Base-by-base conservation (phyloP, 495 filamentous ascomycete genomes). In the Talaromyces stipitatus region DNA sequence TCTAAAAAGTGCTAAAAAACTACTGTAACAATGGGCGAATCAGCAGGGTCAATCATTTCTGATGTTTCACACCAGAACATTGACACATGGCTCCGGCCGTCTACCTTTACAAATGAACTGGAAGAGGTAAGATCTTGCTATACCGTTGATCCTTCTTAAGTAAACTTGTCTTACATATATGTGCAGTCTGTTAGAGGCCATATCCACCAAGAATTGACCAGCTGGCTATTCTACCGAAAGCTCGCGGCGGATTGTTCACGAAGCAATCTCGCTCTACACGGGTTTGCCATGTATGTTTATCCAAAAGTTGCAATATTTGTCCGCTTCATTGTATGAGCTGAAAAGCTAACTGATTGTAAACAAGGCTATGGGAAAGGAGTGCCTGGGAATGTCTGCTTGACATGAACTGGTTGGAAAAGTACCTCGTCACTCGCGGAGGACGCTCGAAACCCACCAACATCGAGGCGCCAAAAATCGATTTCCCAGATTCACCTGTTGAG, bases 161-260 rank as follows among this genome's bases (percentile, higher is more conserved):
- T 16, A 36, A 5, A 3, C 32, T 5, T n/a, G 16, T 36, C 32
- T 36, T n/a, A 36, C 14, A 23, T 24, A 16, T 16, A 16, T 46
- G 4, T 27, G 32, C 26, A 61, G 60, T 62, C 56, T 20, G 20
- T 62, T 16, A 28, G 60, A 58, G 60, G 60, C 28, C 60, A 62
- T 38, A 62, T 62, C 20, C 60, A 62, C 26, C 47, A 62, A 47
- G 50, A 62, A 47, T 45, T 62, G 24, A 55, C 52, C 22, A 56
- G 56, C 22, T 62, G 60, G 60, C 22, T 62, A 14, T 58, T 62
- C 56, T 62, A 50, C 30, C 60, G 60, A 24, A 62, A 62, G 41
- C 46, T 62, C 22, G 60, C 60, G 11, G 51, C 52, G 2, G 60
- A 62, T 32, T 62, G 60, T 48, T 27, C 20, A 26, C 50, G 56